A percentile compares a stretch with the other conserved stretches of the same genome.
These are phyloP conservation scores for Penicillium cinerascens DNA, from an alignment of 495 filamentous ascomycete genomes.

Conservation along the genomic window DNA sequence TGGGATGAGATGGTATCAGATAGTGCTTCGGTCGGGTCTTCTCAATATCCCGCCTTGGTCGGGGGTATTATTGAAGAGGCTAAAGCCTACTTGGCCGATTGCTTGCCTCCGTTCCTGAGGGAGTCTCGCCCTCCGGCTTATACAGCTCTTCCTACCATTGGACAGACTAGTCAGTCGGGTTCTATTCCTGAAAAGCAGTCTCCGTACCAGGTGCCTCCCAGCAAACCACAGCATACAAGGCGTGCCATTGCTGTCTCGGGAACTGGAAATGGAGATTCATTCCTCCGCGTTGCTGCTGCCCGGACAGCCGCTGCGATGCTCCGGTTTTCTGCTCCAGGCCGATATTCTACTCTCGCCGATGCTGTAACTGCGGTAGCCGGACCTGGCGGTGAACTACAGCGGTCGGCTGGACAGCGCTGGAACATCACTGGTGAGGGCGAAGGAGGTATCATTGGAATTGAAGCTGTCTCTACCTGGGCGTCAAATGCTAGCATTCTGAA, in stretches of 20 bases:
- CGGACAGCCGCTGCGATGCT: constrained; percentile 70
- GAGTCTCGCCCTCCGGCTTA: constrained; percentile 4
- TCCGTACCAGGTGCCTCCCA: no score
- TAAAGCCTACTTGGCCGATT: constrained; percentile 42
- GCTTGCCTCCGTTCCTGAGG: constrained; percentile 39
- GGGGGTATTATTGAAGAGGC: not conserved
- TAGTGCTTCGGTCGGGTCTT: not conserved
- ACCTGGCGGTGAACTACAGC: constrained; percentile 68
- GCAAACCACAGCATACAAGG: not conserved
- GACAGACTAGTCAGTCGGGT: not conserved
- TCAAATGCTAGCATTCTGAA: constrained; percentile 1
- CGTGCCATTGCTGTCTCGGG: constrained; percentile 72
- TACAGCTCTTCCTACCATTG: not conserved
- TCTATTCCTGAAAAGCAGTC: not conserved
- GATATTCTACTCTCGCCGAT: constrained; percentile 27
- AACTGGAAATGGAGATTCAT: constrained; percentile 89
- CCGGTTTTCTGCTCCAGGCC: constrained; percentile 51
- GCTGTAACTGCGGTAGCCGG: constrained; percentile 66
- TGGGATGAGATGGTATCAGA: constrained; percentile 51
- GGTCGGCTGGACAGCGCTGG: constrained; percentile 75
- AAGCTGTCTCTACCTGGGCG: constrained; percentile 52
- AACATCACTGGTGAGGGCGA: constrained; percentile 71
- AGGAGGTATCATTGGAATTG: constrained; percentile 86
- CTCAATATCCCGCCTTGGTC: not conserved
- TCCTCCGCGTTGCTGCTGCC: constrained; percentile 68